Evolutionary conservation across 805 yeast species (phyloP), one percentile per base, ranked within the genome.

Genomic region (Pichia manshurica): DNA sequence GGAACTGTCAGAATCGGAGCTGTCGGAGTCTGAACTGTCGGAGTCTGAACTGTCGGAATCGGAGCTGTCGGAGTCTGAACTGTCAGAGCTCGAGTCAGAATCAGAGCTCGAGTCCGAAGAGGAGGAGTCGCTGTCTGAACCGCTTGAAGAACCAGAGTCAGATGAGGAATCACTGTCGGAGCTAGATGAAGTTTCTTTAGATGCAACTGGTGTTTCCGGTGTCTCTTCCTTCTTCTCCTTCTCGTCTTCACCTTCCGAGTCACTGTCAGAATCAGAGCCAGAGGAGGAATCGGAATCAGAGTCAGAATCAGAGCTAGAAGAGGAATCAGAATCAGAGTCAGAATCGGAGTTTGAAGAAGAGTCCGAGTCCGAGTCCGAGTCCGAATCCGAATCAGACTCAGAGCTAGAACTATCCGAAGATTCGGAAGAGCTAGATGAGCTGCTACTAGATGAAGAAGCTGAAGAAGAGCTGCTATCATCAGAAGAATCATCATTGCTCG

Each of bases 401-500:
- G 54, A 47, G 31, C 50, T 53, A 39, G 59, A 52, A 15, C 57
- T 33, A 4, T 53, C 45, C 22, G 40, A 42, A 16, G 53, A 52
- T 25, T 29, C 45, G 19, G 46, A 43, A 13, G 39, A 42, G 20
- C 46, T 38, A 15, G 40, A 29, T 16, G 64, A 55, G 21, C 40
- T 46, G n/a, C 41, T 36, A 20, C 10, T n/a, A n/a, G 38, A 36
- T 19, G 40, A 34, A n/a, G 55, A 52, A 28, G 45, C 49, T 15
- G 16, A 15, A 17, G 20, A n/a, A 6, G 36, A 33, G 13, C 13
- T 13, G 32, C 32, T 29, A 10, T 9, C 9, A 29, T 21, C 29
- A 15, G 33, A 22, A 22, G 69, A 72, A 8, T 75, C 72, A 28
- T 67, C 70, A 50, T 67, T 72, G 55, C 73, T 70, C 44, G 60